Evolutionary conservation across 1,284 basidiomycete species (phyloP), one percentile per base, ranked within the genome.

Genomic region (Microbotryum intermedium): DNA sequence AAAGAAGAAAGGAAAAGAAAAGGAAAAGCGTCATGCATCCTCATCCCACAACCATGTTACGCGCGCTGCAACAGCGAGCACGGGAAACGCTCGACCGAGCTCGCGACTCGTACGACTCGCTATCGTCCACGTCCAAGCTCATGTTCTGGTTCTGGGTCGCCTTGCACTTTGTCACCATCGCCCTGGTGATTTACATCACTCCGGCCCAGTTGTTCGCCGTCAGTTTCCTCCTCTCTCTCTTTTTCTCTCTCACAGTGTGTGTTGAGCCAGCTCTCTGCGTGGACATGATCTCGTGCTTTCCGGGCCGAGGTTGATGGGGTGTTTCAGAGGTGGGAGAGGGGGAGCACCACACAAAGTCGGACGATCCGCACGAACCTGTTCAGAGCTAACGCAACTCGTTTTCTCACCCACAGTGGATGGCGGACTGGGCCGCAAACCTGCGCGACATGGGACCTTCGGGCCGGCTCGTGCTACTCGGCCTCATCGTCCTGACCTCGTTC

Each of bases 371-470:
- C 26, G 26, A 11, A 11, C 2, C 21, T 16, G 53, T 16, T 13
- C 48, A 6, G 20, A 11, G 50, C 7, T 5, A 13, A 18, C 25
- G 21, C 45, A 62, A 51, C 20, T 2, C 16, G 16, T 8, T 52
- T 3, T 23, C 28, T 18, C 53, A 9, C 46, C 46, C 2, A 53
- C 86, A 88, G 74, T 79, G 77, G 60, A 76, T 86, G 59, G 89
- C 89, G 74, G 82, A 86, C 70, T 74, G 80, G 57, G 83, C 85
- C 9, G 82, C 83, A 67, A 76, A 78, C 61, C 77, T 89, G 63
- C 82, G 82, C 59, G 78, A 79, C 57, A 79, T 79, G 62, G 34
- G 34, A 11, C 78, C 72, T 6, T 81, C 80, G 57, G 88, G 88
- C 11, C 85, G 82, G 81, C 69, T 84, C 34, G 76, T 82, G 39